A percentile compares a stretch with the other conserved stretches of the same genome.
Evolutionary conservation across 306 rosid species (phyloP).

Genomic region (Malus sylvestris): DNA sequence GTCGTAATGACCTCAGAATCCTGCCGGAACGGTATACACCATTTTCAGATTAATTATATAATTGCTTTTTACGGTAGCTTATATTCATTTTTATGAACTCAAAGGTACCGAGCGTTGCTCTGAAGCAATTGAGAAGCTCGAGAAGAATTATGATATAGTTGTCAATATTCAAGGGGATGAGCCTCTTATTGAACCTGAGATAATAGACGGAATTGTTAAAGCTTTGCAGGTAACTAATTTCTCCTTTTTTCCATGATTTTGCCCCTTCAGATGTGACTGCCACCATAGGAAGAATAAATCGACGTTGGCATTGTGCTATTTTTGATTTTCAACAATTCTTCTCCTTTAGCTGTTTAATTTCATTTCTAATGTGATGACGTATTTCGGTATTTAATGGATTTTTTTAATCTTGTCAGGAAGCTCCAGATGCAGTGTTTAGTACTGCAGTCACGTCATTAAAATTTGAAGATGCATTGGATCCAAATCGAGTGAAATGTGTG

Average conservation of each 20-base stretch:
- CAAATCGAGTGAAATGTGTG: slow-evolving; percentile 91
- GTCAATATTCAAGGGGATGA: slow-evolving; percentile 98
- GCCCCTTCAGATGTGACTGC: neutral
- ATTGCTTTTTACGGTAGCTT: slow-evolving; percentile 1
- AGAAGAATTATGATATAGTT: slow-evolving; percentile 74
- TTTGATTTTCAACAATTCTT: neutral
- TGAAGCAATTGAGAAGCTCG: slow-evolving; percentile 86
- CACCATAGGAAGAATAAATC: neutral
- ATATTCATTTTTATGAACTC: slow-evolving; percentile 7
- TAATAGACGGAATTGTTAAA: slow-evolving; percentile 82
- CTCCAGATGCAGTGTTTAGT: slow-evolving; percentile 99
- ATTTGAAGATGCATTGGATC: slow-evolving; percentile 79
- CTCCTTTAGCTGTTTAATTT: neutral
- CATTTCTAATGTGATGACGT: neutral
- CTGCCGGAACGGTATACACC: slow-evolving; percentile 64
- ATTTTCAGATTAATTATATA: slow-evolving; percentile 1
- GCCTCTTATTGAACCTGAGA: slow-evolving; percentile 92
- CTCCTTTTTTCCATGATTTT: neutral
- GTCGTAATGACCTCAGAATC: slow-evolving; percentile 93
- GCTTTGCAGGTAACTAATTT: slow-evolving; percentile 64
- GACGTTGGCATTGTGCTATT: neutral
- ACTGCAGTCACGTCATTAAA: slow-evolving; percentile 88
- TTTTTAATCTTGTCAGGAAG: slow-evolving; percentile 44
- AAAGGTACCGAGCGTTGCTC: slow-evolving; percentile 90
- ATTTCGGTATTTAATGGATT: neutral